Base-by-base conservation (phyloP, 2,329 filamentous ascomycete genomes). In the Colletotrichum sp. region DNA sequence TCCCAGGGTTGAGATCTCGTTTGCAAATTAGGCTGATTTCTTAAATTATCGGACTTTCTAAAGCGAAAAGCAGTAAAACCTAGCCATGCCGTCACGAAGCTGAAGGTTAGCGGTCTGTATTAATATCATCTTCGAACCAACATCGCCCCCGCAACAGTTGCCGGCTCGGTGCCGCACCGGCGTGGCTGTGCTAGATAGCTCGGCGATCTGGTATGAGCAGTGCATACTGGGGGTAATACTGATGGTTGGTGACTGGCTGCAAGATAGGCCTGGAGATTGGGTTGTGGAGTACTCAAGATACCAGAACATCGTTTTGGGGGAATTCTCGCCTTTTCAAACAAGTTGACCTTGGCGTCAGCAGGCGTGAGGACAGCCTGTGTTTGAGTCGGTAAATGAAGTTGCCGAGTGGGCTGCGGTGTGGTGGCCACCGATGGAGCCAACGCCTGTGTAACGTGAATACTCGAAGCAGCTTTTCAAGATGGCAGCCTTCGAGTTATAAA, bases 151-250 rank as follows among this genome's bases (percentile, higher is more conserved):
- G 39, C 22, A n/a, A 22, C 15, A 6, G n/a, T 3, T 19, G 8
- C 12, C 39, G 16, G 11, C 4, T 52, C 68, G 68, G 72, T 66
- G 6, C 68, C 72, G 68, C 6, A 13, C 15, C 68, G 48, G 72
- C 72, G 72, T 71, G 72, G 48, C 72, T 74, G 61, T 74, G 72
- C 48, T 60, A 22, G 52, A 30, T 48, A 60, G 19, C 66, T 30
- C 12, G 25, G 61, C n/a, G 13, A n/a, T 32, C 15, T 15, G 61
- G 34, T 5, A 36, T 22, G n/a, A 52, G 6, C 44, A 8, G 3
- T 22, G 44, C 44, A 52, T 22, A 25, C 12, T 22, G n/a, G 44
- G 44, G 6, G 5, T 3, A 4, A 22, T 8, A 13, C n/a, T 13
- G n/a, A n/a, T 6, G 44, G 11, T 52, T 4, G 44, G 44, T 52